phyloP scores from a whole-genome alignment of 148 eudicot species.

The Fagopyrum tataricum region DNA sequence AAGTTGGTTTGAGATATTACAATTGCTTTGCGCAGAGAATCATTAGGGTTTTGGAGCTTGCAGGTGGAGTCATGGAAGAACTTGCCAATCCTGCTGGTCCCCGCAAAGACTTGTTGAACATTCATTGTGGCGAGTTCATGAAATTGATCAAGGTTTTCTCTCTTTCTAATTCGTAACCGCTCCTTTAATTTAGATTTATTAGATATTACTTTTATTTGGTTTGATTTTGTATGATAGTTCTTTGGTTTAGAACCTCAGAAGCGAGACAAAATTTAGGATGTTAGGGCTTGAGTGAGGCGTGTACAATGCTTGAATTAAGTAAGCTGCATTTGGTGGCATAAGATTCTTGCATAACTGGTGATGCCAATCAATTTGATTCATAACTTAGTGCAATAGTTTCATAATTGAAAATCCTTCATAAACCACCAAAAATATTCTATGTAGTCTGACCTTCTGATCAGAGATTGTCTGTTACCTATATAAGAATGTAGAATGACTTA shows the following conservation, averaged over 20 bases:
- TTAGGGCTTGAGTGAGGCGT: background rate
- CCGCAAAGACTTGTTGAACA: slow-evolving; percentile 76
- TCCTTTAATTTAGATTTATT: background rate
- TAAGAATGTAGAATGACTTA: background rate
- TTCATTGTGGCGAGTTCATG: slow-evolving; percentile 82
- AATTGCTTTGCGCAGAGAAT: slow-evolving; percentile 40
- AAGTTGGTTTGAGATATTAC: background rate
- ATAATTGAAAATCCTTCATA: background rate
- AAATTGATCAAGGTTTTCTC: slow-evolving; percentile 62
- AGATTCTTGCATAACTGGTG: background rate
- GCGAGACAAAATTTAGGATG: background rate
- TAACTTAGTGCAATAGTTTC: background rate
- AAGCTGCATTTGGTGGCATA: background rate
- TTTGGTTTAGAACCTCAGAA: background rate
- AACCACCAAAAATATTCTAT: background rate
- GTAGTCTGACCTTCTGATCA: background rate
- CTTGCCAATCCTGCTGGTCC: slow-evolving; percentile 79
- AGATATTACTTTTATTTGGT: background rate
- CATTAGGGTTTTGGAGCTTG: slow-evolving; percentile 89
- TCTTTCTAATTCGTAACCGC: background rate
- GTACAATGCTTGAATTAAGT: background rate
- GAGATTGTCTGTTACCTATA: background rate
- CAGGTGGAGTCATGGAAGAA: slow-evolving; percentile 94
- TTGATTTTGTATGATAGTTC: background rate
- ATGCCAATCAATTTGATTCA: background rate